Evolutionary conservation across 352 stramenopile genomes (phyloP), one percentile per base, ranked within the genome.

Genomic region (Pseudoperonospora humuli): DNA sequence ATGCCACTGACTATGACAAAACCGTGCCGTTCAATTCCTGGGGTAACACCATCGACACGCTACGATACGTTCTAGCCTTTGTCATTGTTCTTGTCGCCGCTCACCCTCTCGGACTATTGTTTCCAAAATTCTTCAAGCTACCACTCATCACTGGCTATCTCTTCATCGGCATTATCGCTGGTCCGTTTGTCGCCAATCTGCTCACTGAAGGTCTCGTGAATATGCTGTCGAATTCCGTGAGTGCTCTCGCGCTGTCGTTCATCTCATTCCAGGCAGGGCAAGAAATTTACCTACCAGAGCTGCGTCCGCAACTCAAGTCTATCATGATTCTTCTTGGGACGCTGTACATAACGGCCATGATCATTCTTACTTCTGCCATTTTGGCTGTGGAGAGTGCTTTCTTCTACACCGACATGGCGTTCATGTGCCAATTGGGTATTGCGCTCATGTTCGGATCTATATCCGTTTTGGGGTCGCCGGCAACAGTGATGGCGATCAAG

Each of bases 401-500:
- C 63, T 84, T 84, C 53, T 71, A 77, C 23, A 45, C 45, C 24
- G 36, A 57, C 13, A 63, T 80, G 39, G 50, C 50, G 0, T 17
- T 51, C 7, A 54, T 32, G n/a, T 84, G 71, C 34, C 61, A 81
- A 39, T 39, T 84, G 42, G 66, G 68, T 7, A 79, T 84, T 44
- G 69, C 65, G 1, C 66, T 84, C 51, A 71, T 84, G 62, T 84
- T 84, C 31, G 72, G 56, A 17, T 84, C 72, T 24, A 80, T 81
- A 31, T 75, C 67, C 10, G 72, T 84, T 2, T 44, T 82, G 11
- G 70, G 58, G 2, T 84, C 72, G 21, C 72, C 72, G 0, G 72
- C 67, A 7, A 84, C 72, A 24, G 67, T 80, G 32, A 81, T 84
- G 70, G 72, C 72, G 9, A 84, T 84, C 66, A 81, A 84, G 50